A percentile compares a stretch with the other conserved stretches of the same genome.
Conservation (phyloP, 2,329 filamentous ascomycete genomes). For the Neopestalotiopsis rosae region DNA sequence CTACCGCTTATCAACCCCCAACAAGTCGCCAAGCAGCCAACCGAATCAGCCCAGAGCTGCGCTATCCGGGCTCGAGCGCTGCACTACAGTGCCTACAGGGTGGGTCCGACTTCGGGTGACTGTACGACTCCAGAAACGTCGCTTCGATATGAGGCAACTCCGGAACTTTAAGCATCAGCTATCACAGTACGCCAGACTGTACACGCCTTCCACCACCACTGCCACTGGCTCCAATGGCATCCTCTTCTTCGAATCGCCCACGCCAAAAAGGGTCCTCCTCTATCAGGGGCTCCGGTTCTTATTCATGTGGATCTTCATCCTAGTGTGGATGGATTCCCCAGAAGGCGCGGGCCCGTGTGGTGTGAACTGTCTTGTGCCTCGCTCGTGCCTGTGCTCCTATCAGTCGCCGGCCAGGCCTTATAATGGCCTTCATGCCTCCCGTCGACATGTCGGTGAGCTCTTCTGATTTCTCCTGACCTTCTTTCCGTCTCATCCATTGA, state of each 20-base stretch:
- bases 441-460: constrained; percentile 17
- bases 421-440: constrained; percentile 9
- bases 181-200: neutral
- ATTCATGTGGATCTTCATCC: neutral
- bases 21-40: neutral
- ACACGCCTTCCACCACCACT: neutral
- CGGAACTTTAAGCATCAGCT: neutral
- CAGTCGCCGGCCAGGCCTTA: constrained; percentile 12
- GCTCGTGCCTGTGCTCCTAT: constrained; percentile 15
- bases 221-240: neutral
- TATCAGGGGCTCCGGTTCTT: neutral
- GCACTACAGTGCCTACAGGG: neutral
- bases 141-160: constrained; percentile 16
- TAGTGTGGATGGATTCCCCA: constrained; percentile 6
- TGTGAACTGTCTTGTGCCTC: constrained; percentile 11
- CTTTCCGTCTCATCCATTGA: neutral
- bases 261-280: neutral
- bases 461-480: neutral
- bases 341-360: neutral
- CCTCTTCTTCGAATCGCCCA: neutral
- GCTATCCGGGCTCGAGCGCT: constrained; percentile 7
- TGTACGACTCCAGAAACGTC: constrained; percentile 15
- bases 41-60: constrained; percentile 2
- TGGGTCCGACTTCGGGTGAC: neutral
- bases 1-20: constrained; percentile 16